Conservation (phyloP, 306 rosid genomes). For the Pyrus pyrifolia region DNA sequence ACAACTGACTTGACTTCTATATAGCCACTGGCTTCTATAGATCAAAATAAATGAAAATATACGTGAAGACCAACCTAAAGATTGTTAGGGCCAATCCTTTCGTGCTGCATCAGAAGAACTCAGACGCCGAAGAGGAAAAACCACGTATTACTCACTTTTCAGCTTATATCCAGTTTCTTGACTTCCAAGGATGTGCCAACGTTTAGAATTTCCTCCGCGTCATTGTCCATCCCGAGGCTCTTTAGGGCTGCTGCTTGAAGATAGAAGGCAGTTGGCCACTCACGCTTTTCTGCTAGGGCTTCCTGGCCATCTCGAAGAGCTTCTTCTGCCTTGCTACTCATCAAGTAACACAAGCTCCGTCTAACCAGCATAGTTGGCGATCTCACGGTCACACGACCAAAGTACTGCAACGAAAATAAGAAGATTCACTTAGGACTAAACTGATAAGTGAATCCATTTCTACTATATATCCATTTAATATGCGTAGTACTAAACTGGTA, state of each 20-base stretch:
- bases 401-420: slow-evolving; percentile 49
- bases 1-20: background rate
- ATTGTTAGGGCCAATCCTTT: background rate
- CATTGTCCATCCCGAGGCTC: slow-evolving; percentile 94
- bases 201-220: slow-evolving; percentile 84
- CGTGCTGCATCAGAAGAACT: slow-evolving; percentile 14
- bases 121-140: slow-evolving; percentile 11
- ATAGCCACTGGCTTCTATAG: background rate
- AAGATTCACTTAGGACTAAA: background rate
- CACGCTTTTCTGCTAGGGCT: slow-evolving; percentile 74
- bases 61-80: background rate
- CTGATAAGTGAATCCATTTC: background rate
- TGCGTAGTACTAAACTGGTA: background rate
- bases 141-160: slow-evolving; percentile 37
- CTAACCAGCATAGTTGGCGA: slow-evolving; percentile 88
- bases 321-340: slow-evolving; percentile 83
- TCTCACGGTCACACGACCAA: slow-evolving; percentile 72
- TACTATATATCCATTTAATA: background rate
- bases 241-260: slow-evolving; percentile 95
- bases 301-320: slow-evolving; percentile 98
- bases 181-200: slow-evolving; percentile 82
- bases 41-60: background rate
- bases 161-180: slow-evolving; percentile 43
- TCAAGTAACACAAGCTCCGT: slow-evolving; percentile 84
- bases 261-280: slow-evolving; percentile 87